These are phyloP conservation scores for Bidens hawaiensis DNA, from an alignment of 140 eudicot genomes.

Conservation along the genomic window DNA sequence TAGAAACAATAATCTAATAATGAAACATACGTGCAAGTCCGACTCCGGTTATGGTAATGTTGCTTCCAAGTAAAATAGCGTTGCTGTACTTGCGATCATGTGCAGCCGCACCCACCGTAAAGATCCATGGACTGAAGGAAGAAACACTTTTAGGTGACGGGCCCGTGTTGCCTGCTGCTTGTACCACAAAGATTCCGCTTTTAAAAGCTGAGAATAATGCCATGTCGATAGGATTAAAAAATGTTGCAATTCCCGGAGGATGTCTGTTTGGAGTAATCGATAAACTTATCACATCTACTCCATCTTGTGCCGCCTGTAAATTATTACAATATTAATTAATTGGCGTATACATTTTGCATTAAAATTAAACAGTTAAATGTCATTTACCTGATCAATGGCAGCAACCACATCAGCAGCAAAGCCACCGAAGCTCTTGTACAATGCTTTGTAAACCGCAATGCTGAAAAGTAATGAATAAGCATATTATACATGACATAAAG, in stretches of 20 bases:
- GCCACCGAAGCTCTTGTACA: no score
- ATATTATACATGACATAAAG: background rate
- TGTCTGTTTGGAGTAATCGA: constrained; percentile 97
- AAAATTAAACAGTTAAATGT: background rate
- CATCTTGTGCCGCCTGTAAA: constrained; percentile 98
- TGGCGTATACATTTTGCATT: background rate
- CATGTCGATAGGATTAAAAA: constrained; percentile 96
- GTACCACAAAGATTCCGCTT: constrained; percentile 87
- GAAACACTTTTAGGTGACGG: constrained; percentile 88
- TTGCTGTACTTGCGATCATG: constrained; percentile 83
- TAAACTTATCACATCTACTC: constrained; percentile 88
- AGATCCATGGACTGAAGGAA: constrained; percentile 99
- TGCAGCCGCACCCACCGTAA: constrained; percentile 94
- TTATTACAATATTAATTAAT: background rate
- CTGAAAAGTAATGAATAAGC: no score
- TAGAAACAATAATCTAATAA: no score
- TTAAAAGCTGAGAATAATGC: constrained; percentile 85
- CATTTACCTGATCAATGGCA: background rate
- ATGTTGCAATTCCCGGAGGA: constrained; percentile 96
- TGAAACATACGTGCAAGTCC: constrained; percentile 99
- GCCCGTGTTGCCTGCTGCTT: constrained; percentile 98
- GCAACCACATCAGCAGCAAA: no score
- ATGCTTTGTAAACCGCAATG: no score
- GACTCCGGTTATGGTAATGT: constrained; percentile 75
- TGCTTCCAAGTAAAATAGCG: constrained; percentile 72